Evolutionary conservation across 2,329 filamentous ascomycete species (phyloP).

Genomic region (Tolypocladium guangdongense): DNA sequence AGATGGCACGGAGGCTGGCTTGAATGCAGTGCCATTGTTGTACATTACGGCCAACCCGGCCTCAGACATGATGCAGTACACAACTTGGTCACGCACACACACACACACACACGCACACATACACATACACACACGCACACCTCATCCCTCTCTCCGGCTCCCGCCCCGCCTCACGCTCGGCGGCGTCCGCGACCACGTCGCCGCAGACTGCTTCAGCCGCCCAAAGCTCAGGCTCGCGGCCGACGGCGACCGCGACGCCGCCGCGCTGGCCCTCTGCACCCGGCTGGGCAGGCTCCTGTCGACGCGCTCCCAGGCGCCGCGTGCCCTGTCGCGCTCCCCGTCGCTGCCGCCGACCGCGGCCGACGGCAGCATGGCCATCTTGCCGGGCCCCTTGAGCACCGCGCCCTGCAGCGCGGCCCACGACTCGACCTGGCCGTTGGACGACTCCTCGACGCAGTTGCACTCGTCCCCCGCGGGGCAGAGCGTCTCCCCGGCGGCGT

Average conservation of each 20-base stretch:
- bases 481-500: slow-evolving; percentile 40
- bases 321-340: slow-evolving; percentile 12
- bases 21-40: neutral
- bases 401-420: slow-evolving; percentile 39
- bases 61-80: neutral
- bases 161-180: slow-evolving; percentile 26
- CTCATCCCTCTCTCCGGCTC: slow-evolving; percentile 11
- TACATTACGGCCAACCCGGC: neutral
- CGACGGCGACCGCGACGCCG: slow-evolving; percentile 17
- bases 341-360: slow-evolving; percentile 17
- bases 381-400: slow-evolving; percentile 20
- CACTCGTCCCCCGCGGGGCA: slow-evolving; percentile 58
- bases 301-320: slow-evolving; percentile 18
- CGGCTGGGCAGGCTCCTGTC: slow-evolving; percentile 11
- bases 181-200: slow-evolving; percentile 32
- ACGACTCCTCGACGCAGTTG: slow-evolving; percentile 46
- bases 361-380: slow-evolving; percentile 14
- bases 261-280: slow-evolving; percentile 9
- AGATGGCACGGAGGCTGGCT: neutral
- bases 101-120: neutral
- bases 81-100: no score
- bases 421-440: slow-evolving; percentile 46
- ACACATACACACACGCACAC: neutral
- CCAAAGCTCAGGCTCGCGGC: slow-evolving; percentile 37
- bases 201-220: slow-evolving; percentile 37